Base-by-base conservation (phyloP, 192 early-diverging fungal species). In the Mortierella antarctica region DNA sequence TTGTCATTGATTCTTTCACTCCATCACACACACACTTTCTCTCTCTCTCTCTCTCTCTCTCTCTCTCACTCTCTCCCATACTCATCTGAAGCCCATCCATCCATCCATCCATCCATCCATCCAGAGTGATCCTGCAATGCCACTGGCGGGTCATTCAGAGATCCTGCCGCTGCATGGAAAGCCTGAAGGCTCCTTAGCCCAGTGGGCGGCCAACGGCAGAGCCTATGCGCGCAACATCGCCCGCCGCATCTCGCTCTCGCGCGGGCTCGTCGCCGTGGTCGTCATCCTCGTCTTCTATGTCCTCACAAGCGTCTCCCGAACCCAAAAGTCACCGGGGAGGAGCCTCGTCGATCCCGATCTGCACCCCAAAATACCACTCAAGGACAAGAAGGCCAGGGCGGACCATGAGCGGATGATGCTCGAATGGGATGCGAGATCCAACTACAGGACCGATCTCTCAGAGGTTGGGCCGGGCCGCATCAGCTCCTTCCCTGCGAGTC, bases 341-440 rank as follows among this genome's bases (percentile, higher is more conserved):
- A 63, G 5, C 17, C n/a, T 3, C n/a, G 31, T 21, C 7, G n/a
- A 57, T 40, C 18, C 48, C 17, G 21, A 21, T 61, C 31, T 50
- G 46, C 23, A 54, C n/a, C 39, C n/a, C 21, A 14, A 54, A 23
- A 57, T 55, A 21, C 18, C 45, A n/a, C 11, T 57, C 1, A 63
- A 66, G 74, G 74, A 76, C 23, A 76, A 31, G 21, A 67, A 64
- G 52, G 13, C 64, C 21, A 53, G 63, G 18, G 40, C 42, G 14
- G 77, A 80, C 21, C 70, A 55, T 0, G 69, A 80, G 14, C 64
- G 77, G 17, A 66, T 66, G 58, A 63, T 80, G 60, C 23, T 72
- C 8, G 77, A 80, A n/a, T 80, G 77, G 77, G 77, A 80, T 20
- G 45, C 65, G 9, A 63, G 77, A 4, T 64, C 77, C 11, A 80